Base-by-base conservation (phyloP, 139 green algal genomes). In the Monoraphidium neglectum region DNA sequence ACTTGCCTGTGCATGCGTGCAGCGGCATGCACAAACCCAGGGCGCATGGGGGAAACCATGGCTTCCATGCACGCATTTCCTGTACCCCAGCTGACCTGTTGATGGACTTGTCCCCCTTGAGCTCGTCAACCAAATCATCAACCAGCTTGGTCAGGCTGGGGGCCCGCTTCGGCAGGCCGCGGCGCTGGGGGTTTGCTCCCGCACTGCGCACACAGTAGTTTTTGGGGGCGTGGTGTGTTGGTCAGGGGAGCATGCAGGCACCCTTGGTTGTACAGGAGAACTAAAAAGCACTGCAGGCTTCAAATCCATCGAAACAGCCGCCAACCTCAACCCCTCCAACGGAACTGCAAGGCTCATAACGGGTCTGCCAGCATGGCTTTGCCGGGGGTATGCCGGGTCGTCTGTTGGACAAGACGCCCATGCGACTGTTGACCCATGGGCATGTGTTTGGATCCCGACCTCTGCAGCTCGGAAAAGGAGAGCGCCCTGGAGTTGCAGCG, bases 91-190 rank as follows among this genome's bases (percentile, higher is more conserved):
- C 76, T 15, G 56, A 92, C 90, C 88, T 94, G 82, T 93, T 78
- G 46, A 95, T 93, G 30, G 87, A 79, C 28, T 72, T 76, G 69
- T 84, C 79, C 21, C 89, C 91, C 16, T 84, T 87, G 18, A 86
- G 71, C n/a, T 89, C 80, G 6, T 37, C n/a, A 13, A 87, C 69
- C 23, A 80, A 86, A 0, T 68, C n/a, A 30, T 90, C 87, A 36
- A 94, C 77, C 77, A 86, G 60, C n/a, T 81, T 68, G 28, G 68
- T 82, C 28, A 90, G 56, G 70, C 77, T 87, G 21, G 80, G 62
- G 12, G 83, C 65, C 5, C 86, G 69, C 79, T 87, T 89, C 21
- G 90, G 90, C 63, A 94, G 76, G 26, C 90, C 87, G 43, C 70
- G 79, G 26, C 82, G 47, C 5, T 70, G 37, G n/a, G 79, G 73